Evolutionary conservation across 345 rosid species (phyloP), one percentile per base, ranked within the genome.

Genomic region (Sisymbrium irio): DNA sequence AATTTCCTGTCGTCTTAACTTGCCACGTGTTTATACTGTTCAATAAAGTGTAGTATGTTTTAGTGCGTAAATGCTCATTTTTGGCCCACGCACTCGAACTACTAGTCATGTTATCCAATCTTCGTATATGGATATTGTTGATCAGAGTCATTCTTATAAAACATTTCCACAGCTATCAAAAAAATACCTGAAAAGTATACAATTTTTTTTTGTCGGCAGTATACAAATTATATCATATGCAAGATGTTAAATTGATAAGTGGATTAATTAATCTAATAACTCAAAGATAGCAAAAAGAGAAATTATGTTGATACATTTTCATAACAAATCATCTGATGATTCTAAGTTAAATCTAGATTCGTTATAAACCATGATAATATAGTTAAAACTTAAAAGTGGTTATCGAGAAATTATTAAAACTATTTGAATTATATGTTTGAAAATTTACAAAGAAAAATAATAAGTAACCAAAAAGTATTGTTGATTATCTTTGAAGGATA

Each of bases 21-120:
- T 65, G 57, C 56, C 69, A 65, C 57, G 69, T 46, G 57, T 65
- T 47, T 3, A 13, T 49, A 47, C 17, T 28, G 8, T 7, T 28
- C 69, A 63, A 13, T 27, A 41, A 41, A 27, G 51, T 25, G 25
- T 1, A 22, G 25, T 22, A 22, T 27, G 35, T 19, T 22, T 22
- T 1, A 50, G 32, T 51, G 56, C 15, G 33, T 20, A 32, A 22
- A 45, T 45, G 4, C 7, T 45, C 22, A 45, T 8, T 46, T 46
- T 2, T 46, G 51, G 22, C 22, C 51, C 51, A 46, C 51, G 11
- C 20, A 46, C 51, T 46, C 51, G 11, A 46, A 46, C 51, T 15
- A 45, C 10, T 15, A 15, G 18, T 44, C 18, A 44, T 15, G n/a
- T 3, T 15, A 45, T 7, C 15, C 46, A 41, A 14, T 40, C 15